phyloP scores from a whole-genome alignment of 805 yeast genomes.

The Henningerozyma blattae region DNA sequence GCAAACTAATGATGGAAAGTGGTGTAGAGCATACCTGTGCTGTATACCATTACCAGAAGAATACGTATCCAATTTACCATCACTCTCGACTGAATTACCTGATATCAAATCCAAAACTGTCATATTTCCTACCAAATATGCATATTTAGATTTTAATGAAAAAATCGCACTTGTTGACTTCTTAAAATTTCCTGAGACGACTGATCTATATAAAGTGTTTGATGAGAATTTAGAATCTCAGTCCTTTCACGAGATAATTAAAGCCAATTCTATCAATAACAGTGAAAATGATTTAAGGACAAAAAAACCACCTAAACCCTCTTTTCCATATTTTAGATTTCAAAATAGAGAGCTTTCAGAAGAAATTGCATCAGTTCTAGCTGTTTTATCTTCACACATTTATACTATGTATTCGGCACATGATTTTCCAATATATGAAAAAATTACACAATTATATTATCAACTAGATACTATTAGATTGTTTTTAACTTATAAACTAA shows the following conservation, averaged over 20 bases:
- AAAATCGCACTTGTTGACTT: constrained; percentile 26
- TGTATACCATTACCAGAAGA: constrained; percentile 61
- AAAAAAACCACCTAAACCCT: constrained; percentile 32
- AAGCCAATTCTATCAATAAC: constrained; percentile 18
- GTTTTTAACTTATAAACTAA: constrained; percentile 36
- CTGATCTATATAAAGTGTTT: constrained; percentile 8
- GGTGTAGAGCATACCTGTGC: constrained; percentile 74
- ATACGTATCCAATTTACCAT: constrained; percentile 41
- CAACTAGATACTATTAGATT: constrained; percentile 48
- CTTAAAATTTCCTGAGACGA: constrained; percentile 20
- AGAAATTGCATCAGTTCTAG: constrained; percentile 47
- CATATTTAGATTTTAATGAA: constrained; percentile 32
- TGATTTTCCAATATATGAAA: constrained; percentile 50
- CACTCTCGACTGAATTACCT: constrained; percentile 52
- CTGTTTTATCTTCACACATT: constrained; percentile 48
- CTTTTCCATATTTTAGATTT: constrained; percentile 40
- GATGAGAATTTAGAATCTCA: constrained; percentile 14
- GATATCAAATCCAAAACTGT: constrained; percentile 40
- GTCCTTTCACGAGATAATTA: constrained; percentile 23
- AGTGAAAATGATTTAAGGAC: constrained; percentile 16
- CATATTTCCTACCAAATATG: constrained; percentile 49
- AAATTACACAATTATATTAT: constrained; percentile 39
- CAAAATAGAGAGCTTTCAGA: constrained; percentile 34
- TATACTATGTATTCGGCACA: constrained; percentile 62
- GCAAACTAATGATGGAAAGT: constrained; percentile 36